Evolutionary conservation across 2,329 filamentous ascomycete species (phyloP).

Genomic region (Elsinoe fawcettii): DNA sequence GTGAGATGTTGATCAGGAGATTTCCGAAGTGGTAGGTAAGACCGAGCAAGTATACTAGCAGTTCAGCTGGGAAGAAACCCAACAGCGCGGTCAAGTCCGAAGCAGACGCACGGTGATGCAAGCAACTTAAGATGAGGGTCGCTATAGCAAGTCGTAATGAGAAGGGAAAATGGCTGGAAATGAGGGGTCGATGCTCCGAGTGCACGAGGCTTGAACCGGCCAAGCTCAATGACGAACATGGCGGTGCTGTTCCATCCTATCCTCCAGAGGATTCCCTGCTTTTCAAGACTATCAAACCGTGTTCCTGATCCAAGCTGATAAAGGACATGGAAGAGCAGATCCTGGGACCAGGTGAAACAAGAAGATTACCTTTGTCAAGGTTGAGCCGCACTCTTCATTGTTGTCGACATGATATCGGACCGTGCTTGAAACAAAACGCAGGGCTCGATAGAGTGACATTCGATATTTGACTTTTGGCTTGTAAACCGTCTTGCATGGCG

Average conservation of each 20-base stretch:
- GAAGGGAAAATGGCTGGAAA: slow-evolving; percentile 3
- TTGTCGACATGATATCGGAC: background rate
- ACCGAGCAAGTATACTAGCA: background rate
- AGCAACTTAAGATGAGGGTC: background rate
- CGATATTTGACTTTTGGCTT: background rate
- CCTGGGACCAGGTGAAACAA: slow-evolving; percentile 7
- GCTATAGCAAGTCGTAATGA: background rate
- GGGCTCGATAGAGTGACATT: slow-evolving; percentile 1
- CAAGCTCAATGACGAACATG: slow-evolving; percentile 10
- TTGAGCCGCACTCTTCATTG: background rate
- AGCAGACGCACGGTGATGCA: slow-evolving; percentile 13
- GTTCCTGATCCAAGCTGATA: slow-evolving; percentile 6
- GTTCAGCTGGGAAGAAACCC: background rate
- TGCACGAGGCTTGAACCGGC: slow-evolving; percentile 3
- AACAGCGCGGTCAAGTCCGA: slow-evolving; percentile 8
- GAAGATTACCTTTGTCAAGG: background rate
- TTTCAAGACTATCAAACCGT: background rate
- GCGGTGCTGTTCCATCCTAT: background rate
- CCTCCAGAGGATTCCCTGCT: background rate
- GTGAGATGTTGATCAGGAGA: slow-evolving; percentile 4
- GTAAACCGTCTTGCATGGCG: slow-evolving; percentile 1
- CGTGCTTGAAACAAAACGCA: slow-evolving; percentile 1
- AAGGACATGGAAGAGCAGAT: background rate
- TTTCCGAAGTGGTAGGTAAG: background rate
- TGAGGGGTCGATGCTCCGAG: slow-evolving; percentile 1